Conservation (phyloP, 1,284 basidiomycete species). For the Sutorius eximius region DNA sequence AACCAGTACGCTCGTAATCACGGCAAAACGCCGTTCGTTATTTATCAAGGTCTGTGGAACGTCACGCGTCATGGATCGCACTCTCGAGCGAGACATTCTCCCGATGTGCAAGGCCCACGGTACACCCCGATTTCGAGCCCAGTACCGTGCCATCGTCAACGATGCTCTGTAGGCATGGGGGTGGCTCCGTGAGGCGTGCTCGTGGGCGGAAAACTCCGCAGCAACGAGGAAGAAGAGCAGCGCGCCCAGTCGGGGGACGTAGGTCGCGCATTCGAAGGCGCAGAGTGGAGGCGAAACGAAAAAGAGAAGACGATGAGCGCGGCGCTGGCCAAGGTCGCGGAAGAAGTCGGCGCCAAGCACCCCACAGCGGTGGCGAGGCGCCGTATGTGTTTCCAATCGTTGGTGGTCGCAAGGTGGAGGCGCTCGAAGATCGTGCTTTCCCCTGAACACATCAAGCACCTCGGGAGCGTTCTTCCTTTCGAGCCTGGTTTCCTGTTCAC, state of each 20-base stretch:
- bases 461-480: not conserved
- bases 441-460: not conserved
- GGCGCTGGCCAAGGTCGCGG: constrained; percentile 4
- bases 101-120: constrained; percentile 15
- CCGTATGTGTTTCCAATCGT: constrained; percentile 3
- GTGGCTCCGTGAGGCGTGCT: constrained; percentile 8
- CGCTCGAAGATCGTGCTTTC: not conserved
- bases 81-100: constrained; percentile 8
- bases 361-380: constrained; percentile 29
- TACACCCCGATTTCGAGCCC: not conserved
- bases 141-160: not conserved
- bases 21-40: constrained; percentile 30
- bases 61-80: constrained; percentile 41
- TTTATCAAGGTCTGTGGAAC: constrained; percentile 54
- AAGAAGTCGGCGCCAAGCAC: constrained; percentile 6
- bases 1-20: constrained; percentile 52
- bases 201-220: constrained; percentile 7
- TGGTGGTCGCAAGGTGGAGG: constrained; percentile 11
- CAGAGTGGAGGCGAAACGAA: constrained; percentile 24
- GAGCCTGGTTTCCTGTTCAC: not conserved
- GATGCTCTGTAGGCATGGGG: constrained; percentile 5
- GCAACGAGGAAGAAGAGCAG: constrained; percentile 8
- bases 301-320: not conserved
- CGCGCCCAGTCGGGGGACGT: not conserved
- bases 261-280: not conserved